phyloP scores from a whole-genome alignment of 805 yeast genomes.

The Starmerella lactis-condensi region DNA sequence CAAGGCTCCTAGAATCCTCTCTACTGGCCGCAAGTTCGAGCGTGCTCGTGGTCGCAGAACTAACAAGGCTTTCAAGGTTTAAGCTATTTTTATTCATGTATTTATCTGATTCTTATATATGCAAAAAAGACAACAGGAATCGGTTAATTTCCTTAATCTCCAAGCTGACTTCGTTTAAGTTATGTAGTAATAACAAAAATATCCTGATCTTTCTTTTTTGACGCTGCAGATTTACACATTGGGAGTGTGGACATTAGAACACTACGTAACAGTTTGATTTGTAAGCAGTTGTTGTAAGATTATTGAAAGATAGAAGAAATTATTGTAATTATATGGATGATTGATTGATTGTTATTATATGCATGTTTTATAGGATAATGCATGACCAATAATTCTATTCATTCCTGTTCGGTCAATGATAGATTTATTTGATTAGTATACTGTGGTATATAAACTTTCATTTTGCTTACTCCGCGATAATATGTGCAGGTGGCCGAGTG shows the following conservation, averaged over 20 bases:
- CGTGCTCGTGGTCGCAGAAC: conserved; percentile 99
- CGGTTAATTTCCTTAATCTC: too few relatives aligned
- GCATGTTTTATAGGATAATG: neutral
- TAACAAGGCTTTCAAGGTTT: conserved; percentile 99
- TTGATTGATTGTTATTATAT: conserved; percentile 5
- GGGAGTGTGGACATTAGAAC: too few relatives aligned
- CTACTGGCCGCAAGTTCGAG: conserved; percentile 99
- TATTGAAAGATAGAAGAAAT: too few relatives aligned
- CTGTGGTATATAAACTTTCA: conserved; percentile 1
- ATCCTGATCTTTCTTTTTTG: too few relatives aligned
- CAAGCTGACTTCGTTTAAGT: too few relatives aligned
- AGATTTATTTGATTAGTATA: neutral
- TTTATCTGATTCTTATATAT: too few relatives aligned
- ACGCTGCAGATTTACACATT: too few relatives aligned
- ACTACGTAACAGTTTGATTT: too few relatives aligned
- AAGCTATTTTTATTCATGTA: conserved; percentile 23
- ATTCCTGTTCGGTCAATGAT: neutral
- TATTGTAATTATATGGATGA: conserved; percentile 7
- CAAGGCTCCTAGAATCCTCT: conserved; percentile 96
- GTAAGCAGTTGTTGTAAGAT: too few relatives aligned
- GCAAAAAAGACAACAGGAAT: too few relatives aligned
- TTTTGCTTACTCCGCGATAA: neutral
- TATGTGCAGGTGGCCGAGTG: conserved; percentile 18
- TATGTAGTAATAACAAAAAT: too few relatives aligned
- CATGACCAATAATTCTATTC: neutral